These are phyloP conservation scores for Chaetomium cochliodes DNA, from an alignment of 495 filamentous ascomycete genomes.

Conservation along the genomic window DNA sequence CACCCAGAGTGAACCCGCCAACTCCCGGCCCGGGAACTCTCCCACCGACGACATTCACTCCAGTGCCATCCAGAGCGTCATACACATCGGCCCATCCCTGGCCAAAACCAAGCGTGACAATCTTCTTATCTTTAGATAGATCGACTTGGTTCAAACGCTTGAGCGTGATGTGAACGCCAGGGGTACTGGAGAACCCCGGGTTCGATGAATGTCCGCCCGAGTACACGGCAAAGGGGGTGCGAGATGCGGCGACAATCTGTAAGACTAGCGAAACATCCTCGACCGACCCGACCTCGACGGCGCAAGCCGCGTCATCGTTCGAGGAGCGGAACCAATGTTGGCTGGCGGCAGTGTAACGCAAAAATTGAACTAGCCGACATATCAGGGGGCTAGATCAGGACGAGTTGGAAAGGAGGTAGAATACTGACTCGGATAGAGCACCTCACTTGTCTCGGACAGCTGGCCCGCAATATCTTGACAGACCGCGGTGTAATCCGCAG, in stretches of 20 bases:
- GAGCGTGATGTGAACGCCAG: constrained; percentile 37
- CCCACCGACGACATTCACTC: constrained; percentile 31
- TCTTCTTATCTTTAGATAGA: constrained; percentile 38
- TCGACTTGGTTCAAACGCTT: constrained; percentile 30
- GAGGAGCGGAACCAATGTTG: constrained; percentile 33
- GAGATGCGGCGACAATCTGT: constrained; percentile 21
- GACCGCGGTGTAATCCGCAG: neutral
- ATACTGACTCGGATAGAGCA: neutral
- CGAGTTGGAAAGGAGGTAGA: neutral
- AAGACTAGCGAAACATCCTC: constrained; percentile 30
- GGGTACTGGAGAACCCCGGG: constrained; percentile 32
- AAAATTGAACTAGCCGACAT: neutral
- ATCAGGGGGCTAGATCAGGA: neutral
- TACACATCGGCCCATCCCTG: constrained; percentile 30
- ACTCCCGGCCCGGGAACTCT: constrained; percentile 30
- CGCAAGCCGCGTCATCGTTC: constrained; percentile 24
- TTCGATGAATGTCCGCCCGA: constrained; percentile 46
- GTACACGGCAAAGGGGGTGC: constrained; percentile 44
- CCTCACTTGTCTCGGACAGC: neutral
- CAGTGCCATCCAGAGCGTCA: constrained; percentile 19
- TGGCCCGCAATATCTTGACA: neutral
- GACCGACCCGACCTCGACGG: constrained; percentile 18
- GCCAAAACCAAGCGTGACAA: constrained; percentile 46
- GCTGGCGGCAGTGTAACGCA: neutral
- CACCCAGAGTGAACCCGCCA: constrained; percentile 34